Evolutionary conservation across 2,329 filamentous ascomycete species (phyloP), one percentile per base, ranked within the genome.

Genomic region (Nothomitra cinnamomea): DNA sequence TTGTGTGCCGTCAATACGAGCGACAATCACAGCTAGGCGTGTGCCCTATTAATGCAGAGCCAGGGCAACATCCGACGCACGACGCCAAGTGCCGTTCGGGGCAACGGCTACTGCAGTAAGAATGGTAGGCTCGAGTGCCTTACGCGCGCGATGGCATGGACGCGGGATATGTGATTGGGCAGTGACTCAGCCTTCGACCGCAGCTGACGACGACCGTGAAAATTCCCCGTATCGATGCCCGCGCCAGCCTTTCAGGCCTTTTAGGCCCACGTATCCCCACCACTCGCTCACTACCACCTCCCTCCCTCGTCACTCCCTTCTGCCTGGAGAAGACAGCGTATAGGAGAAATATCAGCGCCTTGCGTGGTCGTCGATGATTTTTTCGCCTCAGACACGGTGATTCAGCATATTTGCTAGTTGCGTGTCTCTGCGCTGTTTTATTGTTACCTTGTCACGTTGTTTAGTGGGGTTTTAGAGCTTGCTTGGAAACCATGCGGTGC

Each of bases 131-230:
- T 5, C 12, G 7, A 47, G 6, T 7, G 45, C 25, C 38, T 41
- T n/a, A n/a, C 4, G 15, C 17, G 12, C 13, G 22, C n/a, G 21
- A 24, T 35, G 19, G 24, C 45, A 21, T 32, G 24, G 24, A 2
- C 19, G 45, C 24, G 32, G 8, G 15, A 10, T 32, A 10, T 32
- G 28, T 32, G 28, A 32, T 49, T 35, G 45, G 24, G n/a, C 15
- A 28, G 45, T 49, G 45, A 28, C 32, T 49, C 24, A 28, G 24
- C 32, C 22, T 10, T 19, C 22, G 45, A 19, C 24, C 22, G 17
- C 10, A 3, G 45, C 45, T 49, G 45, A 49, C 45, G 45, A 49
- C 45, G 24, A 49, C 45, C 24, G n/a, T n/a, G n/a, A n/a, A 35
- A 15, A 8, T 24, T 28, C 8, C 45, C 8, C 22, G 22, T 17